phyloP scores from a whole-genome alignment of 2,329 filamentous ascomycete genomes.

The Arthroderma uncinatum region DNA sequence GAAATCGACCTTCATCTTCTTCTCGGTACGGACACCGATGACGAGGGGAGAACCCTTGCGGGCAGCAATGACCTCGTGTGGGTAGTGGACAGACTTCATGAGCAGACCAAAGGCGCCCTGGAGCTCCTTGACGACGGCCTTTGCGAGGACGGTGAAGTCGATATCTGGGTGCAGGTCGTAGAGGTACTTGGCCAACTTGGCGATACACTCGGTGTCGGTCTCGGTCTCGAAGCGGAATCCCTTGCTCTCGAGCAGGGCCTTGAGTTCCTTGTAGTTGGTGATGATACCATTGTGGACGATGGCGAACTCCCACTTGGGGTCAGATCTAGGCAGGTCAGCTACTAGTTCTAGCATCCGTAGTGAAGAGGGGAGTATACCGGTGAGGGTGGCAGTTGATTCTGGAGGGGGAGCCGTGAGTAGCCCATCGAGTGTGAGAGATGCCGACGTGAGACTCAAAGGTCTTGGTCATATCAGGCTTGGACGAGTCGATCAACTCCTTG shows the following conservation, averaged over 20 bases:
- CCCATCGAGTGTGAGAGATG: constrained; percentile 98
- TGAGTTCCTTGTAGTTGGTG: constrained; percentile 99
- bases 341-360: background rate
- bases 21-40: constrained; percentile 90
- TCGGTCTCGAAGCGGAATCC: constrained; percentile 98
- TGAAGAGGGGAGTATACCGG: constrained; percentile 51
- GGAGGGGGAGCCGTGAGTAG: constrained; percentile 90
- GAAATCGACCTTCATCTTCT: constrained; percentile 99
- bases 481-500: constrained; percentile 78
- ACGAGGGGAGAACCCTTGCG: constrained; percentile 97
- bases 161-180: constrained; percentile 89
- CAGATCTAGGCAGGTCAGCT: constrained; percentile 52
- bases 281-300: constrained; percentile 99
- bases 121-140: constrained; percentile 96
- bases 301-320: constrained; percentile 88
- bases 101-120: constrained; percentile 95
- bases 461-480: constrained; percentile 76
- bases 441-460: constrained; percentile 96
- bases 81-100: constrained; percentile 97
- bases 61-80: constrained; percentile 92
- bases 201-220: constrained; percentile 98
- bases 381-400: constrained; percentile 96
- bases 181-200: constrained; percentile 96
- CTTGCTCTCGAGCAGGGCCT: constrained; percentile 83
- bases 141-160: constrained; percentile 90